Base-by-base conservation (phyloP, 2,329 filamentous ascomycete genomes). In the Cordyceps fumosorosea region DNA sequence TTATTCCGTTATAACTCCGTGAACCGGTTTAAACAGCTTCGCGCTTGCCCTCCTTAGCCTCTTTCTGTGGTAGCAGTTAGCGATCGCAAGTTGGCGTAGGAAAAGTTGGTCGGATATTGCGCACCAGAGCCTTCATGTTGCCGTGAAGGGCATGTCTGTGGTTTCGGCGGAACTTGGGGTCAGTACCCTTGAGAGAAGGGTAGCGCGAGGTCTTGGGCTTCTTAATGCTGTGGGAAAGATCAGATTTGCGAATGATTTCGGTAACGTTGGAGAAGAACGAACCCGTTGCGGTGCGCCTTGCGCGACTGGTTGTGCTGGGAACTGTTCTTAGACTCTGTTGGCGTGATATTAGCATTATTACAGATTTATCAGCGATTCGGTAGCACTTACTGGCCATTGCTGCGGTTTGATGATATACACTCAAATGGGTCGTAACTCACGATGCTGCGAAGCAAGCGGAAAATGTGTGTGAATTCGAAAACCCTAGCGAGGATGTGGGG, bases 261-360 rank as follows among this genome's bases (percentile, higher is more conserved):
- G 71, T 65, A 52, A 22, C 50, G 63, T 34, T 20, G 45, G 47
- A 55, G 56, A 54, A 64, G 53, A 67, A 83, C 89, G 74, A 89
- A 97, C 93, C 95, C 95, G 86, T 99, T 99, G 79, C 89, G 89
- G 89, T 99, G 95, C 83, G 92, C 93, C 90, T 99, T 99, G 85
- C 90, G 90, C 80, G 86, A 87, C 88, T 95, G 90, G 84, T 97
- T 97, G 85, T 97, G 92, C 87, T 98, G 93, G 76, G 93, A 97
- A 84, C 91, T 96, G 89, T 98, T 98, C 92, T 98, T 98, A 76
- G 95, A 98, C 87, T 98, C 93, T 97, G 78, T 63, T 45, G 56
- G 66, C 18, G 32, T 12, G 6, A 16, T 12, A 3, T 59, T 56
- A 54, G 26, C 20, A 56, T 22, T 37, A 52, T 22, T 18, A 4